phyloP scores from a whole-genome alignment of 495 filamentous ascomycete genomes.

The Neurospora sublineolata region DNA sequence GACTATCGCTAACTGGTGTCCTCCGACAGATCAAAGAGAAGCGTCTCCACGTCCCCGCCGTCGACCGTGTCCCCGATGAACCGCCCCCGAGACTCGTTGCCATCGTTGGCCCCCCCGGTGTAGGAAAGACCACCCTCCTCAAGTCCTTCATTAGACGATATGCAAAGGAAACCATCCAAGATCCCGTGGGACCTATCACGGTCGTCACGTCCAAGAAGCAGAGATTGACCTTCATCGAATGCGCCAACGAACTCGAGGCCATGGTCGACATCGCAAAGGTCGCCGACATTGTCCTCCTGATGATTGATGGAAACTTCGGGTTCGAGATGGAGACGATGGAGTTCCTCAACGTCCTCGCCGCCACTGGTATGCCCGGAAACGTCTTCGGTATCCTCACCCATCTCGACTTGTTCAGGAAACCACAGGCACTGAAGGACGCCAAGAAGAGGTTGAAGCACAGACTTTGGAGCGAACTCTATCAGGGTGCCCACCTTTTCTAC shows the following conservation, averaged over 20 bases:
- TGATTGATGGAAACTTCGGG: constrained; percentile 97
- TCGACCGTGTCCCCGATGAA: constrained; percentile 90
- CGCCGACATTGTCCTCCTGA: constrained; percentile 87
- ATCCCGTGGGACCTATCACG: constrained; percentile 84
- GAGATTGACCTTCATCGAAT: constrained; percentile 91
- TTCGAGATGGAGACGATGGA: constrained; percentile 99
- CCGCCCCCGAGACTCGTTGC: constrained; percentile 86
- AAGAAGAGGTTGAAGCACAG: constrained; percentile 95
- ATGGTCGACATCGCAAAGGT: constrained; percentile 96
- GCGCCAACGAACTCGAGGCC: constrained; percentile 82
- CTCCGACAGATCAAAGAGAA: constrained; percentile 73
- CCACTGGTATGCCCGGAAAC: constrained; percentile 94
- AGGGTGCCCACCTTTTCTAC: constrained; percentile 94
- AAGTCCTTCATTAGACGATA: constrained; percentile 92
- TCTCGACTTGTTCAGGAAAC: constrained; percentile 88
- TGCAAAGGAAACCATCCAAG: constrained; percentile 84
- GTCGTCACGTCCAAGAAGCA: constrained; percentile 89
- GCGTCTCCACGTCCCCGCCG: constrained; percentile 84
- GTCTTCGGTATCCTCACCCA: constrained; percentile 96
- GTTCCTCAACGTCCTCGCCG: constrained; percentile 80
- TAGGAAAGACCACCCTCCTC: constrained; percentile 53
- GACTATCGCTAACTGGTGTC: constrained; percentile 2
- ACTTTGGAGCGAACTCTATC: constrained; percentile 93
- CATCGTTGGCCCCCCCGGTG: constrained; percentile 87
- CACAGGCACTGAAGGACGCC: constrained; percentile 72